Conservation (phyloP, 1,139 yeast genomes). For the Blastobotrys niveus region DNA sequence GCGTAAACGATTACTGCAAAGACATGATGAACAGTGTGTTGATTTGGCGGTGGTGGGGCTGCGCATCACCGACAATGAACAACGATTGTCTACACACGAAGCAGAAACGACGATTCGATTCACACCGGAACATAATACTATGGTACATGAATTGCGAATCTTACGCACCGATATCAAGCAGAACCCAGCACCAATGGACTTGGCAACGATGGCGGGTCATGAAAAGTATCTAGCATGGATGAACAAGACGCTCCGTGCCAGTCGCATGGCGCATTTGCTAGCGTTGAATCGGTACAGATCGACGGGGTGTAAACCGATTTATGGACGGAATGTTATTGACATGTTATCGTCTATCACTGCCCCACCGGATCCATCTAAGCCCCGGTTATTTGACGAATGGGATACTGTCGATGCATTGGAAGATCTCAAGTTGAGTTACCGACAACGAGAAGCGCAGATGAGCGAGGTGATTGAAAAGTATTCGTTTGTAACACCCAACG, state of each 20-base stretch:
- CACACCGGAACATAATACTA: conserved; percentile 44
- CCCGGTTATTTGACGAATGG: conserved; percentile 26
- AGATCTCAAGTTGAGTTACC: conserved; percentile 36
- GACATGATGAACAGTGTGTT: conserved; percentile 33
- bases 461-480: conserved; percentile 59
- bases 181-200: conserved; percentile 39
- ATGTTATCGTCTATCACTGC: too few species aligned
- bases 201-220: conserved; percentile 52
- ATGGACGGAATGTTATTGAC: conserved; percentile 29
- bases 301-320: conserved; percentile 33
- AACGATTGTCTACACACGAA: conserved; percentile 44
- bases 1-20: conserved; percentile 36
- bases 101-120: conserved; percentile 43
- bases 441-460: conserved; percentile 43
- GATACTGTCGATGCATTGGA: conserved; percentile 16
- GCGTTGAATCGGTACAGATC: conserved; percentile 49
- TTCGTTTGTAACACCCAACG: conserved; percentile 85
- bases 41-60: conserved; percentile 60
- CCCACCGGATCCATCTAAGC: too few species aligned
- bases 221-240: conserved; percentile 49
- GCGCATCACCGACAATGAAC: conserved; percentile 45
- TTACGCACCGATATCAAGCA: conserved; percentile 15
- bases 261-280: conserved; percentile 49
- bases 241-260: conserved; percentile 41
- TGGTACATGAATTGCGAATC: conserved; percentile 23